Evolutionary conservation across 108 stramenopile species (phyloP), one percentile per base, ranked within the genome.

Genomic region (Cyclostephanos tholiformis): DNA sequence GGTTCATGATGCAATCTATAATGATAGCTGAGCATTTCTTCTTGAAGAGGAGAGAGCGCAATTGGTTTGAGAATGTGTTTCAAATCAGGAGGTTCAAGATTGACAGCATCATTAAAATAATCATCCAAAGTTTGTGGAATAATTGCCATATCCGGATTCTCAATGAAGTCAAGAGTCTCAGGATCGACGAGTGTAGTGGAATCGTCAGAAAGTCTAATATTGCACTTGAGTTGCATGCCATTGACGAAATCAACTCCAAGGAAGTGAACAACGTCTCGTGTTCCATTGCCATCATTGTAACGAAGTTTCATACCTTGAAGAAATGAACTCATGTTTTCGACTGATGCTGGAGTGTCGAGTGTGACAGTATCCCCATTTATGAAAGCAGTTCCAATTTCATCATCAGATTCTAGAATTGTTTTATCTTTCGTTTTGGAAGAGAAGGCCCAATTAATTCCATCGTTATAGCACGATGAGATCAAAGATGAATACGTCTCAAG

Each of bases 1-100:
- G 74, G 68, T 19, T 59, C 14, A 68, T 75, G 66, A 63, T 69
- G 60, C 12, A 75, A 44, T n/a, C 67, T 55, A 58, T 68, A 16
- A 27, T 78, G 77, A 48, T 63, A 58, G 17, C n/a, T n/a, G n/a
- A n/a, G n/a, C n/a, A n/a, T n/a, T n/a, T n/a, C n/a, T n/a, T n/a
- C n/a, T n/a, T n/a, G 77, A 2, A 72, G 35, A 57, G 77, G 77
- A 5, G 74, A 60, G 0, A 75, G 43, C 6, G 57, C 12, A 49
- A 67, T 32, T 4, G 74, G 74, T 32, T 41, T 41, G 1, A 59
- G 56, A 2, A 75, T 36, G 1, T 35, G n/a, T 23, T 41, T 26
- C 16, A 56, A 51, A 14, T 75, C 44, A 20, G 58, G 10, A 9
- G 41, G 12, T 12, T 65, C 5, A 30, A 75, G 13, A 63, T 48